Evolutionary conservation across 768 basidiomycete species (phyloP).

Genomic region (Xerocomus spinulosus): DNA sequence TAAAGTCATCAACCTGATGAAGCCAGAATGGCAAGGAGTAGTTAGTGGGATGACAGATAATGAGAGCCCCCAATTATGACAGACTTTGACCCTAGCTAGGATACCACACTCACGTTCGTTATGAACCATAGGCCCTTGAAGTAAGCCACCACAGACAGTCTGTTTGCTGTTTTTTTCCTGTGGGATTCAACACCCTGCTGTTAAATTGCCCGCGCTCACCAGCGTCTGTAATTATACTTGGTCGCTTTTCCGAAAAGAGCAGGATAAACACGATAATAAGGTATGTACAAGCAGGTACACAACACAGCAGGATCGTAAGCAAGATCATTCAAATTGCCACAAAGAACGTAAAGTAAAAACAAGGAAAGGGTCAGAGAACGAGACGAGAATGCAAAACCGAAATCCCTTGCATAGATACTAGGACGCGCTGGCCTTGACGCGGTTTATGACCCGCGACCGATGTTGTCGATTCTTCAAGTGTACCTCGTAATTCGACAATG

Average conservation of each 20-base stretch:
- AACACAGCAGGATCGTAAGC: constrained; percentile 20
- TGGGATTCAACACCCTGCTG: no score
- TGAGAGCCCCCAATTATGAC: no score
- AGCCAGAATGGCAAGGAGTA: no score
- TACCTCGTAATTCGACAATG: constrained; percentile 85
- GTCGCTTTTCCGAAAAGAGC: constrained; percentile 1
- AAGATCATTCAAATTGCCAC: constrained; percentile 18
- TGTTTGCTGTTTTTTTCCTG: no score
- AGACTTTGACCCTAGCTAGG: no score
- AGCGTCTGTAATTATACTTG: no score
- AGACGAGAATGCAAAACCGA: background rate
- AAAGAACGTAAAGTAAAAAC: background rate
- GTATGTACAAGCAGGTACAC: constrained; percentile 34
- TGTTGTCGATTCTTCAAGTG: constrained; percentile 86
- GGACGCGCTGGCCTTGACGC: constrained; percentile 28
- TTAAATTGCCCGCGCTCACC: no score
- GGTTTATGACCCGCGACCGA: constrained; percentile 66
- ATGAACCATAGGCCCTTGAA: no score
- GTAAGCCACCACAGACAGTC: no score
- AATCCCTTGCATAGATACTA: constrained; percentile 22
- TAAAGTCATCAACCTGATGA: no score
- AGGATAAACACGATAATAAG: constrained; percentile 34
- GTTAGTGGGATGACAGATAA: no score
- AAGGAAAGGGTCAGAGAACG: background rate
- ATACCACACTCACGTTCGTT: no score